These are phyloP conservation scores for Microdochium bolleyi DNA, from an alignment of 2,329 filamentous ascomycete genomes.

Conservation along the genomic window DNA sequence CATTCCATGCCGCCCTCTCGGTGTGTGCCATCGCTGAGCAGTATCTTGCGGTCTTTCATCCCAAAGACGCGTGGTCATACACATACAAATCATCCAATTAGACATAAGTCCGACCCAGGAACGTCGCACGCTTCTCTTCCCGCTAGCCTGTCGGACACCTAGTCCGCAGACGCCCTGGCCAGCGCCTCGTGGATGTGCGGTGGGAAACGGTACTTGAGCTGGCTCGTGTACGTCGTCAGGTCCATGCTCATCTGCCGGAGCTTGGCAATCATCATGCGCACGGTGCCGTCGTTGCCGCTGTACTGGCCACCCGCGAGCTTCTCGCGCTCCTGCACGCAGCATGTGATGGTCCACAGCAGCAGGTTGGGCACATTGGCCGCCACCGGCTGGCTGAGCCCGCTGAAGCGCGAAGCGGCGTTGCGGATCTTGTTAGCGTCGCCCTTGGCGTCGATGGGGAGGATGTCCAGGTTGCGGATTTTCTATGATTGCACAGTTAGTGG, in stretches of 20 bases:
- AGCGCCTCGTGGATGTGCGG: conserved; percentile 82
- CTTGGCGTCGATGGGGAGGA: conserved; percentile 69
- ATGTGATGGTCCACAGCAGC: conserved; percentile 87
- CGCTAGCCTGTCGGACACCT: conserved; percentile 1
- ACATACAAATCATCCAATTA: no score
- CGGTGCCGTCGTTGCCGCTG: conserved; percentile 61
- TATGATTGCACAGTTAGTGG: conserved; percentile 22
- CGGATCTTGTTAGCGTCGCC: conserved; percentile 77
- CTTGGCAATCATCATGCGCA: conserved; percentile 57
- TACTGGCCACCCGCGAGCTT: conserved; percentile 63
- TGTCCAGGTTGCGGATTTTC: conserved; percentile 66
- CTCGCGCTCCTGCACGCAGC: conserved; percentile 72
- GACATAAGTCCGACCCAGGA: no score
- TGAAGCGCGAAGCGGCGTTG: conserved; percentile 71
- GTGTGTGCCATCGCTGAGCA: no score
- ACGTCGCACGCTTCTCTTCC: no score
- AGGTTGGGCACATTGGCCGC: conserved; percentile 85
- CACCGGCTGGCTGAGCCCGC: conserved; percentile 69
- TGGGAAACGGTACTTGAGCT: conserved; percentile 85
- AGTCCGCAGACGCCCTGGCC: conserved; percentile 70
- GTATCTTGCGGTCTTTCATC: no score
- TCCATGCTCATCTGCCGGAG: conserved; percentile 79
- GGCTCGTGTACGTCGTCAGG: conserved; percentile 86
- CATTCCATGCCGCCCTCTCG: no score
- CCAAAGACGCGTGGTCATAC: no score